Base-by-base conservation (phyloP, 2,329 filamentous ascomycete species). In the Aspergillus udagawae region DNA sequence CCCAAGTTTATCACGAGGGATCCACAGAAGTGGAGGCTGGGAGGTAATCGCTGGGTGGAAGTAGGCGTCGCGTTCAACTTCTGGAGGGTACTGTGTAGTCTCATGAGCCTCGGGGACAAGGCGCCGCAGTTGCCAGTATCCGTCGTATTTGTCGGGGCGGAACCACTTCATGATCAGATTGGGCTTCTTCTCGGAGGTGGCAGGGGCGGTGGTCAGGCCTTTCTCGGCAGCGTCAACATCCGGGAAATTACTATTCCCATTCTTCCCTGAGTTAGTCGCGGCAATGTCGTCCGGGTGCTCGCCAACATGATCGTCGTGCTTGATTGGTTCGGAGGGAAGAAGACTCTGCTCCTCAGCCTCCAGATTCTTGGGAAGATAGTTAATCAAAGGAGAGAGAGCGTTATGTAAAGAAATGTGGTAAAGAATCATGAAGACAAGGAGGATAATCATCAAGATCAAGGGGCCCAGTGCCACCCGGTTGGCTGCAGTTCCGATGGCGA, bases 331-430 rank as follows among this genome's bases (percentile, higher is more conserved):
- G 63, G 65, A 53, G 63, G 75, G 20, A 60, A 77, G 66, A 45
- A 83, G 63, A 49, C 77, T 75, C 54, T 83, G 80, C 56, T 83
- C 82, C 62, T 83, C 78, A 0, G 87, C 74, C 53, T 86, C 82
- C 4, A 87, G 77, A n/a, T 88, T 89, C 68, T 89, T 86, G 1
- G 92, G 92, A 1, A 96, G 82, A 66, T 88, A 93, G 69, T 89
- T 84, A 27, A 96, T 79, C 4, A 96, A 80, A 0, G 91, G 91
- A 29, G 84, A 79, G 49, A 96, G 82, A 2, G 91, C 89, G n/a
- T 78, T 78, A 68, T 88, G 88, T 52, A 96, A 79, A 14, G 78
- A 76, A 47, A 91, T 68, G 70, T 96, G 90, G 73, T 91, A 91
- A 21, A 96, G 79, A 1, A 86, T 75, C 1, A 88, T 89, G 72